Conservation (phyloP, 176 grass and related monocot genomes). For the Oryza brachyantha region DNA sequence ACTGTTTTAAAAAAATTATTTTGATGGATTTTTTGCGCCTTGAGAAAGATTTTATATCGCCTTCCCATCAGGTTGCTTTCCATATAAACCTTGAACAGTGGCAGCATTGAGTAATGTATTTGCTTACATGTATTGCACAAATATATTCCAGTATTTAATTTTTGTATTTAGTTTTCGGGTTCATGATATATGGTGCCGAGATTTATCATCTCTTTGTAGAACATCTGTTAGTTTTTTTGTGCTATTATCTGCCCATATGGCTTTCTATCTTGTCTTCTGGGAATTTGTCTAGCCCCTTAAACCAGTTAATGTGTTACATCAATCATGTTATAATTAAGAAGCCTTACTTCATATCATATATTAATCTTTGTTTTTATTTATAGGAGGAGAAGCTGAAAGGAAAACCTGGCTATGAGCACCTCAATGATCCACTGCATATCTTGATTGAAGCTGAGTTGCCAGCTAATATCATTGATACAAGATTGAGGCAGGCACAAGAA, state of each 20-base stretch:
- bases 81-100: not conserved
- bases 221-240: not conserved
- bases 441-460: slow-evolving; percentile 83
- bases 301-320: not conserved
- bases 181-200: not conserved
- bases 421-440: slow-evolving; percentile 83
- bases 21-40: not conserved
- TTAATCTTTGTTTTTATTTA: slow-evolving; percentile 14
- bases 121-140: not conserved
- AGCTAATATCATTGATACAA: slow-evolving; percentile 66
- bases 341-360: not conserved
- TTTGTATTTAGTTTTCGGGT: not conserved
- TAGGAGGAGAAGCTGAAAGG: slow-evolving; percentile 81
- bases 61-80: not conserved
- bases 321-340: not conserved
- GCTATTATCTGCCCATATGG: not conserved
- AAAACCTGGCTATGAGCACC: slow-evolving; percentile 83
- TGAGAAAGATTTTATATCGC: not conserved
- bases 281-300: not conserved
- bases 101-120: not conserved
- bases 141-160: not conserved
- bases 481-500: slow-evolving; percentile 76
- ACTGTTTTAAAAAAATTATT: not conserved
- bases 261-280: not conserved
- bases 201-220: not conserved